phyloP scores from a whole-genome alignment of 495 filamentous ascomycete species.

The Tuber magnatum region DNA sequence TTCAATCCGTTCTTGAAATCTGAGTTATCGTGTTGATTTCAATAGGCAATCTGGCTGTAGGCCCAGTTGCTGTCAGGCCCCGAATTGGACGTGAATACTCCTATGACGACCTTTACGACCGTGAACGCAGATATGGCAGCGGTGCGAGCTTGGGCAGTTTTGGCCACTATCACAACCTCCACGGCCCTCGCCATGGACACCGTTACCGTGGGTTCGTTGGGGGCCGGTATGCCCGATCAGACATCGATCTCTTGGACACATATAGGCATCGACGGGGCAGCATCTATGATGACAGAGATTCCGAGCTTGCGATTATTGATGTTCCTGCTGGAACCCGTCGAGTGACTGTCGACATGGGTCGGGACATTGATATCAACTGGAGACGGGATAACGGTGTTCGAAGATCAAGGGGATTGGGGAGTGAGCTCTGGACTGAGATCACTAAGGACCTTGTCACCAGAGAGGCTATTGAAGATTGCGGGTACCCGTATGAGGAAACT shows the following conservation, averaged over 20 bases:
- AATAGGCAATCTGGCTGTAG: constrained; percentile 22
- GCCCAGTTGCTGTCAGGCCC: constrained; percentile 22
- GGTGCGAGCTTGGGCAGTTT: constrained; percentile 36
- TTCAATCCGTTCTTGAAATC: not conserved
- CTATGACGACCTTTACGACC: constrained; percentile 37
- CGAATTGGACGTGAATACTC: constrained; percentile 35
- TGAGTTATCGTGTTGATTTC: constrained; percentile 29
- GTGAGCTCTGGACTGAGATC: constrained; percentile 92
- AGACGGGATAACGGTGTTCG: constrained; percentile 68
- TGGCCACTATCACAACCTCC: constrained; percentile 55
- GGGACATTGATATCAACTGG: constrained; percentile 58
- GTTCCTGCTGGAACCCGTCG: constrained; percentile 71
- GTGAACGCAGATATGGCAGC: constrained; percentile 33
- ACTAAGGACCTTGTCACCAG: constrained; percentile 84
- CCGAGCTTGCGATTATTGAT: constrained; percentile 70
- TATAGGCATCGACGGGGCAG: constrained; percentile 26
- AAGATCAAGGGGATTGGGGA: constrained; percentile 51
- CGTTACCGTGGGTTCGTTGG: constrained; percentile 18
- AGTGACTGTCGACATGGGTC: constrained; percentile 61
- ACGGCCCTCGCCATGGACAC: constrained; percentile 45
- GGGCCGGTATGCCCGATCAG: constrained; percentile 45
- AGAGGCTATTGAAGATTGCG: constrained; percentile 76
- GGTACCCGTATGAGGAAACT: constrained; percentile 89
- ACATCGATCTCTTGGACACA: constrained; percentile 43
- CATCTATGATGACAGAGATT: constrained; percentile 51